Percentiles rank a stretch among this genome's conserved stretches.
phyloP scores from a whole-genome alignment of 352 stramenopile species.

The Aphanomyces invadans region DNA sequence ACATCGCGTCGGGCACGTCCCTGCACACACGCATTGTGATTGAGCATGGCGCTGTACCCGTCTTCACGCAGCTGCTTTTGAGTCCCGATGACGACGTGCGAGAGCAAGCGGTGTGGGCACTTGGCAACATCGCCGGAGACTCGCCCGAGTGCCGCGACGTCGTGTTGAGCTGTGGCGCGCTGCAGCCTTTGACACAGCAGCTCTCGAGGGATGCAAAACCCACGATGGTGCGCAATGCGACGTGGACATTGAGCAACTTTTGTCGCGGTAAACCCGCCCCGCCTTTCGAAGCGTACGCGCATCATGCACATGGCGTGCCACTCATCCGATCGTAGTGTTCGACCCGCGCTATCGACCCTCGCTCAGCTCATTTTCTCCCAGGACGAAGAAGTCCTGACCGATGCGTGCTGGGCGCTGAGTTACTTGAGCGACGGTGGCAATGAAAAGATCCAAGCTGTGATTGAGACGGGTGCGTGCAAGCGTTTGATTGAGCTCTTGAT shows the following conservation, averaged over 20 bases:
- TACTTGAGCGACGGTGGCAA: slow-evolving; percentile 98
- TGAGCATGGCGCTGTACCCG: slow-evolving; percentile 93
- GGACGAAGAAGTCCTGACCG: slow-evolving; percentile 98
- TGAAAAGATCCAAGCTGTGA: slow-evolving; percentile 98
- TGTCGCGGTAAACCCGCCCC: slow-evolving; percentile 87
- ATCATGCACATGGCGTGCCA: not conserved
- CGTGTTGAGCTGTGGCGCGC: slow-evolving; percentile 88
- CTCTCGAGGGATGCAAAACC: slow-evolving; percentile 94
- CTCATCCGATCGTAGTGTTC: slow-evolving; percentile 67
- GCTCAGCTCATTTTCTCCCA: slow-evolving; percentile 95
- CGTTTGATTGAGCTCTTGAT: slow-evolving; percentile 94
- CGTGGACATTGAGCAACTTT: slow-evolving; percentile 99
- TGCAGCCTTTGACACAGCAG: slow-evolving; percentile 93
- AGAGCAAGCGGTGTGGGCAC: slow-evolving; percentile 95
- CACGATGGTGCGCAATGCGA: slow-evolving; percentile 97
- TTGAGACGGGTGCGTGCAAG: slow-evolving; percentile 94
- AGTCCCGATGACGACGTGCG: slow-evolving; percentile 96
- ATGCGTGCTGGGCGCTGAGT: slow-evolving; percentile 98
- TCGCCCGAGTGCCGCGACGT: slow-evolving; percentile 94
- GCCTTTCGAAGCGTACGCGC: slow-evolving; percentile 41
- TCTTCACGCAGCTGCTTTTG: slow-evolving; percentile 94
- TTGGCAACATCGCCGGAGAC: slow-evolving; percentile 99
- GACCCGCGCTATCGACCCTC: slow-evolving; percentile 91
- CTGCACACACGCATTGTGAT: slow-evolving; percentile 98
- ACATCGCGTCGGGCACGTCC: slow-evolving; percentile 97